A percentile compares a stretch with the other conserved stretches of the same genome.
phyloP scores from a whole-genome alignment of 2,329 filamentous ascomycete genomes.

The Aspergillus phoenicis region DNA sequence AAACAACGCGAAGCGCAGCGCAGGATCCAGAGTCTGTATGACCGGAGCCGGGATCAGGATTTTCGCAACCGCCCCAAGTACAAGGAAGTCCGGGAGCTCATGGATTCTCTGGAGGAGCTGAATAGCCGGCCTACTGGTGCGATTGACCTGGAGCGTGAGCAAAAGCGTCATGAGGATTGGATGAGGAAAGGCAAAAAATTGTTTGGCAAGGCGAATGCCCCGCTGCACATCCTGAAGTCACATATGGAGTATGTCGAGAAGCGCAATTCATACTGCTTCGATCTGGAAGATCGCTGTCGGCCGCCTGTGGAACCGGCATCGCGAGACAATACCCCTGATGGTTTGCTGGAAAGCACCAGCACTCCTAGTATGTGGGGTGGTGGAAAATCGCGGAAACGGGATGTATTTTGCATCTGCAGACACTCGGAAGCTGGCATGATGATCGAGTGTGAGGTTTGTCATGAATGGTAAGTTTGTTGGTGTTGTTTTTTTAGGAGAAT shows the following conservation, averaged over 20 bases:
- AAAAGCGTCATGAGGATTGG: constrained; percentile 96
- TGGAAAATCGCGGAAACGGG: constrained; percentile 62
- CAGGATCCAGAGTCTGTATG: constrained; percentile 78
- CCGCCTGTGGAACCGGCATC: constrained; percentile 91
- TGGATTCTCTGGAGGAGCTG: constrained; percentile 81
- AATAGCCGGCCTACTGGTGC: constrained; percentile 92
- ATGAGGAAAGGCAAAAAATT: constrained; percentile 98
- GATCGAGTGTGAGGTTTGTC: constrained; percentile 98
- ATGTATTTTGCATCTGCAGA: constrained; percentile 97
- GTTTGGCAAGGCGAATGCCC: constrained; percentile 97
- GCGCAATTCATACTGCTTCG: constrained; percentile 88
- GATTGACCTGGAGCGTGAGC: constrained; percentile 88
- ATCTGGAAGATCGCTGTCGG: constrained; percentile 83
- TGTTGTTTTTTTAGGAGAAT: background rate
- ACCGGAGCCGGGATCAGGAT: constrained; percentile 74
- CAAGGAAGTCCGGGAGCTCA: constrained; percentile 83
- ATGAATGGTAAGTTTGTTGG: constrained; percentile 75
- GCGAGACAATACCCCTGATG: constrained; percentile 70
- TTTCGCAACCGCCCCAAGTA: constrained; percentile 82
- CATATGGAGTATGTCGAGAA: constrained; percentile 93
- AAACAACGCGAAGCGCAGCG: constrained; percentile 95
- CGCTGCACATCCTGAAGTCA: constrained; percentile 89
- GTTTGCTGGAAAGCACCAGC: constrained; percentile 51
- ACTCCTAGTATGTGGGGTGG: constrained; percentile 38
- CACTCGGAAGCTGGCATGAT: constrained; percentile 95